These are phyloP conservation scores for Chaetomium sp. DNA, from an alignment of 2,329 filamentous ascomycete genomes.

Conservation along the genomic window DNA sequence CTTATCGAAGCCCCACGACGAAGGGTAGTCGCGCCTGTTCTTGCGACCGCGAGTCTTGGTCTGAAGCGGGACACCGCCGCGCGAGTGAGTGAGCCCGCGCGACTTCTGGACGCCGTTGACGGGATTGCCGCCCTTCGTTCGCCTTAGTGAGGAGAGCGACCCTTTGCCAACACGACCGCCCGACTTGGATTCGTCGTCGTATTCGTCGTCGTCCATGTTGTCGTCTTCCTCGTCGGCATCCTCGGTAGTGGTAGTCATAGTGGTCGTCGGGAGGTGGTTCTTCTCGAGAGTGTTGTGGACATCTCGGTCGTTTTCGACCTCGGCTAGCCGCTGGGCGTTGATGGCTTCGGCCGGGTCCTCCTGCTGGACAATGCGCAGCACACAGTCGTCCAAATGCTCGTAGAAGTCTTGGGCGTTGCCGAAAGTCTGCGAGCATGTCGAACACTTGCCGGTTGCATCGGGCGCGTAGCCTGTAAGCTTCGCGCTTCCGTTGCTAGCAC, in stretches of 20 bases:
- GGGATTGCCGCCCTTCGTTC: constrained; percentile 49
- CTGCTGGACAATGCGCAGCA: constrained; percentile 64
- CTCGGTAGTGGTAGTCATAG: constrained; percentile 28
- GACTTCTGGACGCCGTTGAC: constrained; percentile 57
- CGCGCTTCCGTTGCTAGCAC: constrained; percentile 43
- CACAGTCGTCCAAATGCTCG: constrained; percentile 82
- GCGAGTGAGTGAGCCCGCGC: constrained; percentile 70
- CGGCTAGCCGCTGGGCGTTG: constrained; percentile 59
- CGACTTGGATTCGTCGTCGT: constrained; percentile 48
- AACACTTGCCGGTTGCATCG: constrained; percentile 88
- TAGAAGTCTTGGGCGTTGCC: constrained; percentile 95
- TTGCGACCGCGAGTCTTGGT: constrained; percentile 65
- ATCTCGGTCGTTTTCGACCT: constrained; percentile 57
- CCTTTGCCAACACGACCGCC: constrained; percentile 36
- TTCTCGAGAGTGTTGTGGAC: constrained; percentile 58
- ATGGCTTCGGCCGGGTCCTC: constrained; percentile 64
- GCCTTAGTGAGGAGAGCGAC: constrained; percentile 44
- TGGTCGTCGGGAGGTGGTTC: constrained; percentile 53
- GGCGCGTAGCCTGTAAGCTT: constrained; percentile 65
- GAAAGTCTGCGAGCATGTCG: constrained; percentile 86
- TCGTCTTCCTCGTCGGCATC: constrained; percentile 41
- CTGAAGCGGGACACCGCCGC: constrained; percentile 58
- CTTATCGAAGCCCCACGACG: constrained; percentile 85
- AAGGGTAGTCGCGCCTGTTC: constrained; percentile 87
- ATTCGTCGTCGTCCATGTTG: constrained; percentile 52